Conservation (phyloP, 306 rosid genomes). For the Hippophae tibetana region DNA sequence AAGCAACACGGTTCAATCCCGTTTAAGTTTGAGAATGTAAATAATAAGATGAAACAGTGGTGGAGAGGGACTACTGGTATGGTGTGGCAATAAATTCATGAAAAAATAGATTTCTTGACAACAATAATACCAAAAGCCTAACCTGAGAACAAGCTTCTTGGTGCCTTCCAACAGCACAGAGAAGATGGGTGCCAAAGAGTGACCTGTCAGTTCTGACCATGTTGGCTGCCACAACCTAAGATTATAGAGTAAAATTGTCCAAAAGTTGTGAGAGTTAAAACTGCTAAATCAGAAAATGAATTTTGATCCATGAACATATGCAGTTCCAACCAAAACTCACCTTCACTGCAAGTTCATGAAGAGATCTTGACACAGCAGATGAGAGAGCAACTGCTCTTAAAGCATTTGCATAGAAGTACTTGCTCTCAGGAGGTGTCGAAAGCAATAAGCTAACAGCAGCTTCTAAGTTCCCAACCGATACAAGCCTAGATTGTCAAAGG, state of each 20-base stretch:
- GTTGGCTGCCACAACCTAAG: slow-evolving; percentile 96
- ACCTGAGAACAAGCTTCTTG: slow-evolving; percentile 99
- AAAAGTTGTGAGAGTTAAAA: slow-evolving; percentile 16
- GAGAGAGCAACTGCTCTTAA: slow-evolving; percentile 96
- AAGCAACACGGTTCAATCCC: no score
- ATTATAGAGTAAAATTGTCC: slow-evolving; percentile 4
- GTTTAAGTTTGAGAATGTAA: no score
- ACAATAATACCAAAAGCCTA: slow-evolving; percentile 9
- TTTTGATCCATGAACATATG: slow-evolving; percentile 19
- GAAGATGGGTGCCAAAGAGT: slow-evolving; percentile 92
- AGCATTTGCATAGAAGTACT: slow-evolving; percentile 79
- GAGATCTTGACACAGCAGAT: slow-evolving; percentile 88
- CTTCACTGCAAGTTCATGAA: slow-evolving; percentile 95
- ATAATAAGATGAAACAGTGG: no score
- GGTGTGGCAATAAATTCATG: no score
- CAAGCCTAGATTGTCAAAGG: slow-evolving; percentile 48
- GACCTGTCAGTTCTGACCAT: slow-evolving; percentile 98
- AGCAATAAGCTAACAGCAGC: slow-evolving; percentile 89
- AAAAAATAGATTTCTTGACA: no score
- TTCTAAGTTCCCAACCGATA: slow-evolving; percentile 85
- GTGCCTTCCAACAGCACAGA: slow-evolving; percentile 93
- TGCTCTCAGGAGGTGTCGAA: slow-evolving; percentile 96
- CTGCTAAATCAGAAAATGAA: slow-evolving; percentile 7
- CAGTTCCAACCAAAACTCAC: slow-evolving; percentile 38
- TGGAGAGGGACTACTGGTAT: no score